phyloP scores from a whole-genome alignment of 2,329 filamentous ascomycete genomes.

The Ceratocystis smalleyi region DNA sequence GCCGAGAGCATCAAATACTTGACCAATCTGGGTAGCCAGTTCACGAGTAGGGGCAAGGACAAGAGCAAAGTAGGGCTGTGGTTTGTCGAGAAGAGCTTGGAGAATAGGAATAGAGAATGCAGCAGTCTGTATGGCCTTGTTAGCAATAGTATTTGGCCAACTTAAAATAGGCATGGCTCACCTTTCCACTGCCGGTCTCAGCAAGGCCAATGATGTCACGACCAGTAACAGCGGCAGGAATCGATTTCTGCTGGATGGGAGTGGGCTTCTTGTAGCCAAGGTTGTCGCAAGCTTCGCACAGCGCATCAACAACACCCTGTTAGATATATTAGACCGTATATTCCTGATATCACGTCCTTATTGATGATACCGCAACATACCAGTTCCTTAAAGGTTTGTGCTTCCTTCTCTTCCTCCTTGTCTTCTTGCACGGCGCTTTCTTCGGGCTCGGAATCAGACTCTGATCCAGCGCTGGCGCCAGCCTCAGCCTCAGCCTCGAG shows the following conservation, averaged over 20 bases:
- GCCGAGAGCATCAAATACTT: constrained; percentile 76
- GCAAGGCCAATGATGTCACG: constrained; percentile 86
- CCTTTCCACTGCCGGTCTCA: constrained; percentile 85
- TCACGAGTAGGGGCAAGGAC: constrained; percentile 87
- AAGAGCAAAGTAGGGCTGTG: constrained; percentile 72
- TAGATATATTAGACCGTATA: not conserved
- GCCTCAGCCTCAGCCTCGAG: not conserved
- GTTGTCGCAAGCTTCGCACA: constrained; percentile 74
- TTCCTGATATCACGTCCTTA: constrained; percentile 17
- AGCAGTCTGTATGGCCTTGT: constrained; percentile 40
- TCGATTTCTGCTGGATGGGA: constrained; percentile 73
- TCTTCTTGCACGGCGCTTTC: constrained; percentile 5
- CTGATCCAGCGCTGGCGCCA: constrained; percentile 4
- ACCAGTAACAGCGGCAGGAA: constrained; percentile 62
- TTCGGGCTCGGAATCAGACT: constrained; percentile 14
- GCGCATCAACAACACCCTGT: constrained; percentile 64
- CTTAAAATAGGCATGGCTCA: not conserved
- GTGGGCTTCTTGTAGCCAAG: constrained; percentile 77
- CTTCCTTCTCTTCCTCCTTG: constrained; percentile 22
- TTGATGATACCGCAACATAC: constrained; percentile 23
- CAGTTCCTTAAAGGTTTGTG: constrained; percentile 52
- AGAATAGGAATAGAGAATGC: constrained; percentile 89
- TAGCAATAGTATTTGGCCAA: not conserved
- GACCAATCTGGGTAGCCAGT: constrained; percentile 77
- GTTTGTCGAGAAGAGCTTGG: constrained; percentile 76